Evolutionary conservation across 441 rosid species (phyloP), one percentile per base, ranked within the genome.

Genomic region (Lagerstroemia fauriei): DNA sequence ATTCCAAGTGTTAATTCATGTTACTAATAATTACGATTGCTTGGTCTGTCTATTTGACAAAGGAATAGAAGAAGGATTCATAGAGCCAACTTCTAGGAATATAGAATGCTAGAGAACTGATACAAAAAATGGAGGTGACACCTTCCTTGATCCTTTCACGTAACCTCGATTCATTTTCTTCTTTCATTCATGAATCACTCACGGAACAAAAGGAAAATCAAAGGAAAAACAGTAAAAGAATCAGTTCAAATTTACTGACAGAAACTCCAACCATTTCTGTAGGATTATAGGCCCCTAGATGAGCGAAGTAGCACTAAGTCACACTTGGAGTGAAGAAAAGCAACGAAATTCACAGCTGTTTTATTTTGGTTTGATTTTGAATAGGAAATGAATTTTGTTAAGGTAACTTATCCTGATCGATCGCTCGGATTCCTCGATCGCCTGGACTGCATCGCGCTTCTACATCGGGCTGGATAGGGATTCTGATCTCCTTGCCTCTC

Each of bases 61-160:
- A 80, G 89, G 90, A 7, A 91, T 88, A 16, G 88, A 90, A 75
- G 92, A 88, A 48, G 92, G 91, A 51, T 90, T 90, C 76, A 86
- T 90, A 50, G 79, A 79, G 1, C 82, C 89, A 77, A 85, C 84
- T 57, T 88, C 85, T 3, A 86, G 90, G 66, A 66, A 85, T 34
- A 90, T 90, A 85, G 6, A 88, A 65, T 82, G 88, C 88, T 50
- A 27, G 18, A 59, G 89, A 88, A 5, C 85, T 90, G 57, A 32
- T 88, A 27, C 88, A 84, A 38, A 81, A 38, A 73, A 87, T 90
- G 89, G 89, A 90, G 92, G 92, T 86, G 84, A 20, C 44, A 4
- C 73, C 73, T 66, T 13, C 44, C 44, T 38, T 38, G 44, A 38
- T 38, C 44, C 44, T 38, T 38, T 38, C 44, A 38, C 44, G 2